Conservation (phyloP, 495 filamentous ascomycete species). For the Daldinia childiae region DNA sequence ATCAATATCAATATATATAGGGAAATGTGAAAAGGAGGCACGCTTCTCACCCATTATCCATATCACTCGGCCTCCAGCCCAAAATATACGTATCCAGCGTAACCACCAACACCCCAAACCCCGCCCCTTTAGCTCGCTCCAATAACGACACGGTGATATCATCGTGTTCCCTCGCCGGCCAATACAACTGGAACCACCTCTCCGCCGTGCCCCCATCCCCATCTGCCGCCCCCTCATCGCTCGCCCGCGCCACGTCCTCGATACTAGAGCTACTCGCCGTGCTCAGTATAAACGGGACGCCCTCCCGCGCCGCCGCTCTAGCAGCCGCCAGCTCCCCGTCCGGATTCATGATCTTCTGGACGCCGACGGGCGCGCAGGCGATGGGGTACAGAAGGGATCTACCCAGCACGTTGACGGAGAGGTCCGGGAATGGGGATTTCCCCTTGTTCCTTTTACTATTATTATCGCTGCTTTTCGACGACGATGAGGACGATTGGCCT, state of each 20-base stretch:
- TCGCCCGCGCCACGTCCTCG: neutral
- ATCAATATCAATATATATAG: no score
- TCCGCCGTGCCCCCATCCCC: neutral
- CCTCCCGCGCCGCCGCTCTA: slow-evolving; percentile 26
- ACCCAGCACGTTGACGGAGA: neutral
- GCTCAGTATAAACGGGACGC: neutral
- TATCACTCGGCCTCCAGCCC: slow-evolving; percentile 67
- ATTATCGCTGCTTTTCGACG: neutral
- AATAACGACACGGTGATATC: neutral
- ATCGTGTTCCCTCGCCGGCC: neutral
- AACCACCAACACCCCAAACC: slow-evolving; percentile 62
- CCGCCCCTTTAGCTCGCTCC: slow-evolving; percentile 62
- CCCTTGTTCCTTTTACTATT: no score
- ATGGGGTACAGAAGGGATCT: slow-evolving; percentile 37
- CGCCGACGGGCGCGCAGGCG: slow-evolving; percentile 50
- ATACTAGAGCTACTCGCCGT: neutral
- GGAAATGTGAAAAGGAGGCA: no score
- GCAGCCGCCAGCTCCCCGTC: slow-evolving; percentile 54
- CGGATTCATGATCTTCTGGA: slow-evolving; percentile 59
- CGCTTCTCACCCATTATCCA: slow-evolving; percentile 67
- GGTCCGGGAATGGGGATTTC: neutral
- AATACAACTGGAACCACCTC: neutral
- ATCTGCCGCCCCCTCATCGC: neutral
- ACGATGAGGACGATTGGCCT: no score
- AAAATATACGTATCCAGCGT: slow-evolving; percentile 67